Conservation (phyloP, 2,329 filamentous ascomycete species). For the Phoma sp. region DNA sequence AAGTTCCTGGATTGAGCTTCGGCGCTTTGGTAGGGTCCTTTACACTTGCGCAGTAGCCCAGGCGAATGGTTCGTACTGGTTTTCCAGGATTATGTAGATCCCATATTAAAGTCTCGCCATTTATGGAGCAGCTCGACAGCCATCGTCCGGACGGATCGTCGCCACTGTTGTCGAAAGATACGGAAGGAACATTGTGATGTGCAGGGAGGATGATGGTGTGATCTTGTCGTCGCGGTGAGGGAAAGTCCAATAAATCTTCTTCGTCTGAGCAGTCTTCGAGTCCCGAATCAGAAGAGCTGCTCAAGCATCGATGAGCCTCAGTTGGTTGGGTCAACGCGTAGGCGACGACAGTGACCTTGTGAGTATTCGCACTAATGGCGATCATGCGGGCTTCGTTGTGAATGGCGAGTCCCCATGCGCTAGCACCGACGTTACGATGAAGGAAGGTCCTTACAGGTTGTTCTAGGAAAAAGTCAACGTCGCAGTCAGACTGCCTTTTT, state of each 20-base stretch:
- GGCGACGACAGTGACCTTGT: constrained; percentile 63
- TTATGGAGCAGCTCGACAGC: constrained; percentile 64
- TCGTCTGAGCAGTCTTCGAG: not conserved
- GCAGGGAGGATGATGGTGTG: constrained; percentile 28
- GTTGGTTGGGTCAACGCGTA: constrained; percentile 56
- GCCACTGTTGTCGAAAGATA: constrained; percentile 65
- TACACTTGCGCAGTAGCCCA: constrained; percentile 35
- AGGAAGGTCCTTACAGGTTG: constrained; percentile 65
- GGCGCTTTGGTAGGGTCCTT: constrained; percentile 16
- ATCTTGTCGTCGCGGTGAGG: constrained; percentile 35
- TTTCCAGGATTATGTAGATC: constrained; percentile 40
- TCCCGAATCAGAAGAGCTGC: constrained; percentile 2
- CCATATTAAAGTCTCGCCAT: constrained; percentile 58
- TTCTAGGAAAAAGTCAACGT: constrained; percentile 45
- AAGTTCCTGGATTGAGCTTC: constrained; percentile 8
- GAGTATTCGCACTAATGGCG: constrained; percentile 80
- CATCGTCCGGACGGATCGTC: constrained; percentile 61
- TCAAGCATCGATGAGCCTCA: not conserved
- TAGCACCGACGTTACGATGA: constrained; percentile 73
- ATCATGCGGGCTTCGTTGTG: constrained; percentile 83
- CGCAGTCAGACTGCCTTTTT: not conserved
- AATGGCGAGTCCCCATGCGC: constrained; percentile 88
- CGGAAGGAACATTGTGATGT: constrained; percentile 60
- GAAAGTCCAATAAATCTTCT: constrained; percentile 24
- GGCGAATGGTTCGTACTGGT: constrained; percentile 24